Base-by-base conservation (phyloP, 805 yeast species). In the Clavispora phyllophila region DNA sequence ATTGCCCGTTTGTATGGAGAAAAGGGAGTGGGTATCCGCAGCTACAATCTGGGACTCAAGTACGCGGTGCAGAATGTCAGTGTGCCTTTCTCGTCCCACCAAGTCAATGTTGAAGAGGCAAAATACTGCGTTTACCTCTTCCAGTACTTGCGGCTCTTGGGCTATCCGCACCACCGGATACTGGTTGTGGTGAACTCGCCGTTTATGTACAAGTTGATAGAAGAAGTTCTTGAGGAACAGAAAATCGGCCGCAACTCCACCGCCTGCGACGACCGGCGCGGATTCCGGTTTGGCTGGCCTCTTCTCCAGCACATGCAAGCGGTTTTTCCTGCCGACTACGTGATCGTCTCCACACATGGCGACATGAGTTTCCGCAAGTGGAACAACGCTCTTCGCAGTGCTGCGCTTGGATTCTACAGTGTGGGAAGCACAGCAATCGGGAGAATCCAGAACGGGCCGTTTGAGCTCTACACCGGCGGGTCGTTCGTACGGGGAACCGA, bases 91-190 rank as follows among this genome's bases (percentile, higher is more conserved):
- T 28, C 46, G 2, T 20, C 19, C 12, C 28, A 18, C 1, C 36
- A 22, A 1, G 43, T 39, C 20, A 49, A 47, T 13, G 39, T 56
- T 13, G 57, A 51, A 39, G 57, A 78, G 48, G 82, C 81, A 0
- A 77, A 74, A 46, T 72, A 60, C 43, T 62, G 71, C 14, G 75
- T 75, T 13, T 57, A 62, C 0, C 45, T 77, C 6, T 77, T 61
- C 49, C 69, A 67, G 56, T 77, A 75, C 43, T 58, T 80, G 70
- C 50, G 73, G 5, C 45, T 67, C 3, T 40, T 68, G 17, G 78
- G 76, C 0, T 77, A 76, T 44, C 64, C 75, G 0, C 31, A 51
- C 1, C 46, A 54, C 0, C 53, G 53, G 17, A 66, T 81, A 15
- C 60, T 65, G 15, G 66, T 82, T 9, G 48, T 71, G 20, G 66